A percentile compares a stretch with the other conserved stretches of the same genome.
phyloP scores from a whole-genome alignment of 257 asterid species.

The Apocynum venetum region DNA sequence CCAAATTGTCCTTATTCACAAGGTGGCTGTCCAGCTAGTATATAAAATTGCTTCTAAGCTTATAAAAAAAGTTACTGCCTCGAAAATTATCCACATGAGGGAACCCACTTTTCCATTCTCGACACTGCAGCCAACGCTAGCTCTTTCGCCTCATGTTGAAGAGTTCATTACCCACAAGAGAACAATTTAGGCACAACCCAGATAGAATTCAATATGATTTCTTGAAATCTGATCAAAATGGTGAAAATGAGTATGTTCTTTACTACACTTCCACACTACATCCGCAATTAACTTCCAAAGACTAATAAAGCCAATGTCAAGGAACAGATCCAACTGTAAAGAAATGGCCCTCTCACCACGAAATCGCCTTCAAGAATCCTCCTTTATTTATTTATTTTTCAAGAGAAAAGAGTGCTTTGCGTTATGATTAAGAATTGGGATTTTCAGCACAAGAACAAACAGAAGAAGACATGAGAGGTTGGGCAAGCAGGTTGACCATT shows the following conservation, averaged over 20 bases:
- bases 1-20: neutral
- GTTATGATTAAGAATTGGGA: neutral
- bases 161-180: neutral
- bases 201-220: neutral
- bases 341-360: too few species aligned
- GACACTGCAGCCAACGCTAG: neutral
- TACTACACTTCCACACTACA: neutral
- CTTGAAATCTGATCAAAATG: neutral
- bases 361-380: too few species aligned
- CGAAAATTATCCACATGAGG: neutral
- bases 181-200: neutral
- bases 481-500: slow-evolving; percentile 23
- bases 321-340: neutral
- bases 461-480: slow-evolving; percentile 39
- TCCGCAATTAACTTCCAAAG: too few species aligned
- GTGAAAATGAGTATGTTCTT: neutral
- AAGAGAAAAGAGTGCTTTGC: neutral
- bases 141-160: neutral
- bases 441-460: slow-evolving; percentile 27
- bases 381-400: neutral
- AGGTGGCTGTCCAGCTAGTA: neutral
- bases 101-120: neutral
- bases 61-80: neutral
- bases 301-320: neutral
- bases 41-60: neutral